Conservation (phyloP, 208 protist species). For the Acanthamoeba sp. region DNA sequence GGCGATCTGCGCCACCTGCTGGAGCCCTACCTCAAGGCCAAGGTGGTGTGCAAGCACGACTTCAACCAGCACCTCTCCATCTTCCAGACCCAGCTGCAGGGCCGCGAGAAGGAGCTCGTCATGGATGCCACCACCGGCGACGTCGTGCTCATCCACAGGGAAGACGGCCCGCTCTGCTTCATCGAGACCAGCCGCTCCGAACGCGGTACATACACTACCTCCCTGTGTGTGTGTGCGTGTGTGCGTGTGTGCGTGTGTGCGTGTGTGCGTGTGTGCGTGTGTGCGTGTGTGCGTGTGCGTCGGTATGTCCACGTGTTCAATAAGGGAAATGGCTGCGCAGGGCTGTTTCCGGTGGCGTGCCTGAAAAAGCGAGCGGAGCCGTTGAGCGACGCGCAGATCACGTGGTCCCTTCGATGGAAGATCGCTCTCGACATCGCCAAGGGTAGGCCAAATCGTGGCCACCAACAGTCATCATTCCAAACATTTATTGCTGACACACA, state of each 20-base stretch:
- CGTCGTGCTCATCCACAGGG: constrained; percentile 37
- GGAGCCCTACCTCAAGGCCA: constrained; percentile 43
- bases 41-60: constrained; percentile 54
- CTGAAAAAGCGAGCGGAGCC: constrained; percentile 5
- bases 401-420: constrained; percentile 55
- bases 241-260: background rate
- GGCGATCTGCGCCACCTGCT: constrained; percentile 78
- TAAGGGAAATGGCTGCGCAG: no score
- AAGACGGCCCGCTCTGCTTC: constrained; percentile 21
- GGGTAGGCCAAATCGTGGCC: background rate
- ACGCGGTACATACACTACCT: background rate
- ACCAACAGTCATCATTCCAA: no score
- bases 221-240: background rate
- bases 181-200: constrained; percentile 49
- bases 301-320: no score
- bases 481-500: no score
- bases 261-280: no score
- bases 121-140: background rate
- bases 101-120: background rate
- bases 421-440: constrained; percentile 80
- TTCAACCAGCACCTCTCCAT: constrained; percentile 14
- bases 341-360: constrained; percentile 5
- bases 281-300: background rate
- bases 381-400: background rate
- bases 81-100: background rate